Base-by-base conservation (phyloP, 2,329 filamentous ascomycete species). In the Salinomyces thailandicus region DNA sequence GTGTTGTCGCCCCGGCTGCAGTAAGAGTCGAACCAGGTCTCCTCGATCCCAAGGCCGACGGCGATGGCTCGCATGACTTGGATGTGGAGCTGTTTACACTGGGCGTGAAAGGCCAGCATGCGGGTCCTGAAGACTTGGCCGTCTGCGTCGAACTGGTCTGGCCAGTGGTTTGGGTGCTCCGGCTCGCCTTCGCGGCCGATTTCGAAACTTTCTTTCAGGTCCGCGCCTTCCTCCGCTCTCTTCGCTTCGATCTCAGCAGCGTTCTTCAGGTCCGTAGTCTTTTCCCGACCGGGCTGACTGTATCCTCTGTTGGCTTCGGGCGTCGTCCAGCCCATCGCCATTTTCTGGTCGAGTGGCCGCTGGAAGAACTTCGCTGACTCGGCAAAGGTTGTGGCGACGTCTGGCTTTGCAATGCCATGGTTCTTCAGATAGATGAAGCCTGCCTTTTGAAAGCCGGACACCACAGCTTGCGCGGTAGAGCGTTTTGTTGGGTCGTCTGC, bases 401-500 rank as follows among this genome's bases (percentile, higher is more conserved):
- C 40, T 6, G 71, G 62, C 3, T 72, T 52, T 0, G 77, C 62
- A 42, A 94, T 80, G 27, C 81, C 74, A 47, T 89, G 79, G 59
- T 89, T 83, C 50, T 79, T 79, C 26, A 93, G 74, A 62, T 94
- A 94, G 45, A 95, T 74, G 67, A 95, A 94, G 39, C 87, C 87
- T 2, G 86, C 82, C 1, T 73, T 79, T 51, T 86, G 81, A 65
- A 95, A 93, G 28, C 84, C 86, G 36, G 76, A 56, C 9, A 89
- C 76, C 48, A 94, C 78, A 27, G 80, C 75, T 36, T 75, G 62
- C 15, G 85, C 86, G 1, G 82, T 58, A 5, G 43, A 40, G 9
- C 39, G 40, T 24, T 47, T 49, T 4, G 47, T 48, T 28, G 79
- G 73, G 15, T 36, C 34, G 37, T 75, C 62, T 22, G 84, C 85